Conservation (phyloP, 2,329 filamentous ascomycete genomes). For the Elsinoe fawcettii region DNA sequence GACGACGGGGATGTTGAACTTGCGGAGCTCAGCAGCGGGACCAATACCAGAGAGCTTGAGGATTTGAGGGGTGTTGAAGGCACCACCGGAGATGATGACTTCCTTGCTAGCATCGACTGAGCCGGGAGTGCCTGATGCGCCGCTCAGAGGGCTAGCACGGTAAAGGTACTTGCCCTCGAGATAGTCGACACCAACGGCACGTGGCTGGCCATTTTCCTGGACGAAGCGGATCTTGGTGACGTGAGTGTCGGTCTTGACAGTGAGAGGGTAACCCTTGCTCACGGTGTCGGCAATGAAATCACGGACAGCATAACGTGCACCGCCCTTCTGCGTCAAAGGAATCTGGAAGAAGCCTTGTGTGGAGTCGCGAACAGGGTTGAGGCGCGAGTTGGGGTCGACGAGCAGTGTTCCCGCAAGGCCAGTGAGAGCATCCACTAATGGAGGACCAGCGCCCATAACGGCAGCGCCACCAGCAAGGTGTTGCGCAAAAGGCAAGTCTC, state of each 20-base stretch:
- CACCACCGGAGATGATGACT: constrained; percentile 44
- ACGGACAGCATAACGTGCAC: constrained; percentile 46
- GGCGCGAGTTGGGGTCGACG: constrained; percentile 36
- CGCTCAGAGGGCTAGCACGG: constrained; percentile 31
- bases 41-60: constrained; percentile 60
- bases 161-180: constrained; percentile 35
- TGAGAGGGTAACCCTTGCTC: constrained; percentile 46
- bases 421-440: constrained; percentile 34
- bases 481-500: constrained; percentile 20
- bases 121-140: constrained; percentile 33
- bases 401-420: constrained; percentile 41
- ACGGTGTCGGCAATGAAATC: constrained; percentile 48
- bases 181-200: constrained; percentile 39
- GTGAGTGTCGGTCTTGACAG: constrained; percentile 52
- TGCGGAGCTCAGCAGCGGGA: constrained; percentile 44
- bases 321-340: constrained; percentile 45
- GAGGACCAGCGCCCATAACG: constrained; percentile 29
- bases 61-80: constrained; percentile 58
- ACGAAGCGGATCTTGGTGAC: constrained; percentile 61
- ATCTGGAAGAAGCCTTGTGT: constrained; percentile 49
- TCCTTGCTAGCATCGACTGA: constrained; percentile 38
- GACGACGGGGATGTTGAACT: constrained; percentile 47
- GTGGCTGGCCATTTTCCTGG: constrained; percentile 48
- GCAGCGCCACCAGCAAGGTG: constrained; percentile 20
- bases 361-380: constrained; percentile 38